Conservation (phyloP, 2,329 filamentous ascomycete species). For the Cordyceps pruinosa region DNA sequence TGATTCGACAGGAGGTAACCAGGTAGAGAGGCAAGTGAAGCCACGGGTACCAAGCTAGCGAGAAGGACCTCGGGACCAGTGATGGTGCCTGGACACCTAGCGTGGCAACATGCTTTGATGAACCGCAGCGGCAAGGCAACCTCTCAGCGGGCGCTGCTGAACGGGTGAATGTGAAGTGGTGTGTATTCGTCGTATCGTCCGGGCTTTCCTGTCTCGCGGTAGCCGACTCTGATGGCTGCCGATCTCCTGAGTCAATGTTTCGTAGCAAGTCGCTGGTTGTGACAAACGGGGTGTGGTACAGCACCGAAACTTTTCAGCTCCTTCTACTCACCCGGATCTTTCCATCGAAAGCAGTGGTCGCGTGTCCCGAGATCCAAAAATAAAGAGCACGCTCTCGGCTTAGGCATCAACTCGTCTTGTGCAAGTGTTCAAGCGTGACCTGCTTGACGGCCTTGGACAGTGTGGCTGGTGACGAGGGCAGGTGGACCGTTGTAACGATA, state of each 20-base stretch:
- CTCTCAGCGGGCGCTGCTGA: neutral
- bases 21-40: neutral
- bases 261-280: too few relatives aligned
- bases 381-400: too few relatives aligned
- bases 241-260: neutral
- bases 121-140: neutral
- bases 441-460: neutral
- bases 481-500: neutral
- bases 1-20: neutral
- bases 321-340: neutral
- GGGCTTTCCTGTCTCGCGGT: neutral
- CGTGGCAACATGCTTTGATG: neutral
- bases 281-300: neutral
- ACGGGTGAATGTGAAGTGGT: neutral
- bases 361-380: neutral
- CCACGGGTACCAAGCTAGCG: neutral
- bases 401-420: neutral
- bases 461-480: conserved; percentile 1
- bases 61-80: neutral
- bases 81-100: neutral
- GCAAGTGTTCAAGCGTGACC: neutral
- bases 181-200: neutral
- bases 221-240: neutral
- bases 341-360: neutral
- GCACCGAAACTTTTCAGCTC: neutral